Base-by-base conservation (phyloP, 441 rosid genomes). In the Adansonia gregorii region DNA sequence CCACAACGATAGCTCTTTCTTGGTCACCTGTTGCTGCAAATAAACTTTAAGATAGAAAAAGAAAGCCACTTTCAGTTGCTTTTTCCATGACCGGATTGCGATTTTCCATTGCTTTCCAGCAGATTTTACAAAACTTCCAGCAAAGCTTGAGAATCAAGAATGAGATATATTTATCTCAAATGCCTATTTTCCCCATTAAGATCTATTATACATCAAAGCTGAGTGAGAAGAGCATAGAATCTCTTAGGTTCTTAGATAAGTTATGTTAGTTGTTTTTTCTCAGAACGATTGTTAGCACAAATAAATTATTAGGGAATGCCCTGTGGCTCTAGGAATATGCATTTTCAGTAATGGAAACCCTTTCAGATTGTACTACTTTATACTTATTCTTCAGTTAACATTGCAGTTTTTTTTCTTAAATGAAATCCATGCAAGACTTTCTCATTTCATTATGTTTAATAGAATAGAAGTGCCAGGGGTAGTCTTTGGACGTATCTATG, bases 211-310 rank as follows among this genome's bases (percentile, higher is more conserved):
- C 87, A 83, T 79, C 80, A 81, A 78, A 82, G 84, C 80, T 72
- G 49, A 31, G 59, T 54, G 67, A 81, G 79, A 78, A 71, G 78
- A 84, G 77, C 74, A 81, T 83, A 87, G 89, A 82, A 85, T 67
- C 35, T 81, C 80, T 78, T 89, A 88, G 90, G 83, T 84, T 85
- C 78, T 84, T 73, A 89, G 91, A 85, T 85, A 82, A 67, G 72
- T 85, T 81, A 78, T 84, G 82, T 72, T 88, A 60, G 66, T n/a
- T 60, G 41, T 22, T 55, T 55, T 55, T 19, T 27, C 2, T 7
- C 10, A 55, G 20, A 55, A 55, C 17, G 60, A 55, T 55, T 17
- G 60, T 55, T 55, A 55, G 60, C 66, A 60, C 7, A 60, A 60
- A 24, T 10, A 60, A 60, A 27, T 22, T 59, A 14, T 59, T 59